Conservation (phyloP, 148 eudicot genomes). For the Amaranthus cruentus region DNA sequence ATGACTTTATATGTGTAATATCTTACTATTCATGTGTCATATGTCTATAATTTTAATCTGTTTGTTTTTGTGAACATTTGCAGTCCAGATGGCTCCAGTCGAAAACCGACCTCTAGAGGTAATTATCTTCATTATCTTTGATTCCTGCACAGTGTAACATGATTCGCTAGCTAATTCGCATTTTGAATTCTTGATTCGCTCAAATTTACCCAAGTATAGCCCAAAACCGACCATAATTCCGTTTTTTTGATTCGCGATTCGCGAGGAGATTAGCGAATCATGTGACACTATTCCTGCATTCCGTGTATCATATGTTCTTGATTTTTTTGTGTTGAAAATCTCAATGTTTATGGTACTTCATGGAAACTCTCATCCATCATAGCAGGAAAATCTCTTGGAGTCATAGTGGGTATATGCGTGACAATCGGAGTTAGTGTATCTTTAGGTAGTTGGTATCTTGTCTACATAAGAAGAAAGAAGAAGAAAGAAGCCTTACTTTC, state of each 20-base stretch:
- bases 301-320: background rate
- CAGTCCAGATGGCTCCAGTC: constrained; percentile 41
- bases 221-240: no score
- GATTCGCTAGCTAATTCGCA: no score
- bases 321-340: constrained; percentile 7
- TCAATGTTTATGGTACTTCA: constrained; percentile 7
- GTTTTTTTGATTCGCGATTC: no score
- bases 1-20: background rate
- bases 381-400: constrained; percentile 48
- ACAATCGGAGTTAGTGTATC: constrained; percentile 34
- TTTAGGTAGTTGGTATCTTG: constrained; percentile 34
- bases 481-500: constrained; percentile 26
- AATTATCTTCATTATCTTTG: constrained; percentile 7
- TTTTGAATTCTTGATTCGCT: no score
- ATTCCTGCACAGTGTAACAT: no score
- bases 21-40: background rate
- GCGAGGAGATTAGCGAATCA: no score
- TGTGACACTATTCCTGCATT: background rate
- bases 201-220: no score
- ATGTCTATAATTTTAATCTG: background rate
- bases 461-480: constrained; percentile 37
- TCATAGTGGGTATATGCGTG: constrained; percentile 40
- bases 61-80: constrained; percentile 22
- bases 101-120: constrained; percentile 20
- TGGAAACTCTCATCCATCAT: constrained; percentile 17